These are phyloP conservation scores for Streptanthus diversifolius DNA, from an alignment of 345 rosid genomes.

Conservation along the genomic window DNA sequence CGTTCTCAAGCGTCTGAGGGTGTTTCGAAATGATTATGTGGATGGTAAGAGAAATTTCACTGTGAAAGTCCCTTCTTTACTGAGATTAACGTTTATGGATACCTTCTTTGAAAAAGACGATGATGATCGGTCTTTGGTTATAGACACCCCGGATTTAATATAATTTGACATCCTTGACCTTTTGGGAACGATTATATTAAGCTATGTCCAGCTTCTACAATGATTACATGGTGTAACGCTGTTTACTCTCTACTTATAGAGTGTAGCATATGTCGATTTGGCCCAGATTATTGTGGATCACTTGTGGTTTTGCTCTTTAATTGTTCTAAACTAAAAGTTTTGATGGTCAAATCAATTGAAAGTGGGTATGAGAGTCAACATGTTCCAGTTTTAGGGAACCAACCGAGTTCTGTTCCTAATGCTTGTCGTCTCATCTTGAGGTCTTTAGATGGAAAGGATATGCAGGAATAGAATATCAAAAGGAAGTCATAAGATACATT, in stretches of 20 bases:
- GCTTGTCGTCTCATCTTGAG: background rate
- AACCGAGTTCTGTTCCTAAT: background rate
- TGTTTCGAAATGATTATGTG: background rate
- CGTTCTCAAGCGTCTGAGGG: background rate
- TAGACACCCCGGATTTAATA: background rate
- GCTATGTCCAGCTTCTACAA: background rate
- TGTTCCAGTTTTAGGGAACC: background rate
- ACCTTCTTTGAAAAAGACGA: background rate
- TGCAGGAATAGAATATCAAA: background rate
- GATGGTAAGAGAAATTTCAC: background rate
- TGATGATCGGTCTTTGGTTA: background rate
- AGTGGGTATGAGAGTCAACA: background rate
- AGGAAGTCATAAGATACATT: background rate
- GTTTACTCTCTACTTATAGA: constrained; percentile 1
- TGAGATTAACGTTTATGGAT: background rate
- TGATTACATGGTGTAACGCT: background rate
- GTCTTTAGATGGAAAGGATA: background rate
- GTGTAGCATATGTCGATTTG: background rate
- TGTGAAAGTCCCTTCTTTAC: background rate
- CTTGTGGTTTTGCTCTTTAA: constrained; percentile 1
- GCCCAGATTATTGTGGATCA: background rate
- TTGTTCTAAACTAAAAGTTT: background rate
- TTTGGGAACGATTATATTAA: background rate
- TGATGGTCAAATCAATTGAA: background rate
- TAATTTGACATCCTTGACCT: background rate